A percentile compares a stretch with the other conserved stretches of the same genome.
Conservation (phyloP, 768 basidiomycete genomes). For the Pseudohyphozyma bogoriensis region DNA sequence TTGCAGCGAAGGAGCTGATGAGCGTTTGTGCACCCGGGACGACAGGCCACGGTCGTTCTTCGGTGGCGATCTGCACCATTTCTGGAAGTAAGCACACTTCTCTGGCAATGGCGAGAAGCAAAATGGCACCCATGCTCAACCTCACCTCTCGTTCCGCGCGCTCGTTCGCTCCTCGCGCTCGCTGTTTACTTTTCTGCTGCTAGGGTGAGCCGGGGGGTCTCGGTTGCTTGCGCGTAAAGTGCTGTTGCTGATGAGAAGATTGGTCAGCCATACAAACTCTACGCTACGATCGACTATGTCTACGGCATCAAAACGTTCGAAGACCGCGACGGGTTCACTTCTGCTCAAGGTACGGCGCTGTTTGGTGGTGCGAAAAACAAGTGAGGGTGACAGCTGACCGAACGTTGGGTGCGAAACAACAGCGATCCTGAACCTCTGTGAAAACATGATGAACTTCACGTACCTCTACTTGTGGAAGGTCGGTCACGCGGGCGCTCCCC, state of each 20-base stretch:
- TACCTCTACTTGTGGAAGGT: neutral
- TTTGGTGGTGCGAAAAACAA: no score
- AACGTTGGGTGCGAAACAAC: neutral
- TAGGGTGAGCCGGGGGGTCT: no score
- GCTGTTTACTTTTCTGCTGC: no score
- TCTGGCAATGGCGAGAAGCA: no score
- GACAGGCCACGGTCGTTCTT: neutral
- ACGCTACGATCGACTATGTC: neutral
- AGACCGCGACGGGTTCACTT: neutral
- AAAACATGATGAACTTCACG: neutral
- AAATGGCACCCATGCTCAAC: no score
- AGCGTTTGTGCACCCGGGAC: neutral
- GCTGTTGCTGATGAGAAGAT: no score
- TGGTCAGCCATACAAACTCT: neutral
- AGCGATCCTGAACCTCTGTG: neutral
- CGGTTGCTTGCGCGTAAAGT: neutral
- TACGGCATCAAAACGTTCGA: neutral
- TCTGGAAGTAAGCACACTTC: neutral
- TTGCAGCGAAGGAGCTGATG: neutral
- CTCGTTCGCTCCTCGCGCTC: no score
- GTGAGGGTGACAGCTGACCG: neutral
- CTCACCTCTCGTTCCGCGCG: no score
- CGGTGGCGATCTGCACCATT: neutral
- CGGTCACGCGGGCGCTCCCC: neutral
- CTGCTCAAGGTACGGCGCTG: neutral